Percentiles rank a stretch among this genome's conserved stretches.
These are phyloP conservation scores for Metschnikowia proteae DNA, from an alignment of 805 yeast species.

Conservation along the genomic window DNA sequence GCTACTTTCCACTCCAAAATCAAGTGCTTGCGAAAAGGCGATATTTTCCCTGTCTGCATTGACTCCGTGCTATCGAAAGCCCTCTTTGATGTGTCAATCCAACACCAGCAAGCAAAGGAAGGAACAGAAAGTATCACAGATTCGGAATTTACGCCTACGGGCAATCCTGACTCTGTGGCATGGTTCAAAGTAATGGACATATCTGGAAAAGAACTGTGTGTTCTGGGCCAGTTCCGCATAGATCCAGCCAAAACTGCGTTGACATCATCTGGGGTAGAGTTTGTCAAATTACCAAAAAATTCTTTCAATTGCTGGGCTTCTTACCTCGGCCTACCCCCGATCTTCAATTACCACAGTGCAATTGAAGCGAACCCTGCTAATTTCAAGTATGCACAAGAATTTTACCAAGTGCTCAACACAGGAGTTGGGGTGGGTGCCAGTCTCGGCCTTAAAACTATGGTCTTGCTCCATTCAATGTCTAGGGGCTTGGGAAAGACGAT, in stretches of 20 bases:
- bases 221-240: conserved; percentile 47
- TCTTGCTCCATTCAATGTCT: conserved; percentile 63
- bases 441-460: conserved; percentile 51
- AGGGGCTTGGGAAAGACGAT: conserved; percentile 80
- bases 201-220: conserved; percentile 25
- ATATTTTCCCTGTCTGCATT: conserved; percentile 71
- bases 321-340: conserved; percentile 44
- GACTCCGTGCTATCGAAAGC: conserved; percentile 66
- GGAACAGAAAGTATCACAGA: conserved; percentile 5
- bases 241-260: conserved; percentile 68
- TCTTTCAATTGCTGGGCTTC: conserved; percentile 40
- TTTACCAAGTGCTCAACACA: conserved; percentile 55
- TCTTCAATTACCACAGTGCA: conserved; percentile 32
- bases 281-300: conserved; percentile 34
- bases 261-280: conserved; percentile 61
- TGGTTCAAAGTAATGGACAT: conserved; percentile 77
- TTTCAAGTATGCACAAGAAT: conserved; percentile 47
- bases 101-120: conserved; percentile 18
- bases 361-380: conserved; percentile 21
- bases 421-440: conserved; percentile 33
- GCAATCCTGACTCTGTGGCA: conserved; percentile 67
- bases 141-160: conserved; percentile 47
- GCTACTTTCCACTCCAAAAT: conserved; percentile 53
- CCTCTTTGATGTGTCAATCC: conserved; percentile 28
- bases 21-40: conserved; percentile 62